These are phyloP conservation scores for Colletotrichum phormii DNA, from an alignment of 2,329 filamentous ascomycete genomes.

Conservation along the genomic window DNA sequence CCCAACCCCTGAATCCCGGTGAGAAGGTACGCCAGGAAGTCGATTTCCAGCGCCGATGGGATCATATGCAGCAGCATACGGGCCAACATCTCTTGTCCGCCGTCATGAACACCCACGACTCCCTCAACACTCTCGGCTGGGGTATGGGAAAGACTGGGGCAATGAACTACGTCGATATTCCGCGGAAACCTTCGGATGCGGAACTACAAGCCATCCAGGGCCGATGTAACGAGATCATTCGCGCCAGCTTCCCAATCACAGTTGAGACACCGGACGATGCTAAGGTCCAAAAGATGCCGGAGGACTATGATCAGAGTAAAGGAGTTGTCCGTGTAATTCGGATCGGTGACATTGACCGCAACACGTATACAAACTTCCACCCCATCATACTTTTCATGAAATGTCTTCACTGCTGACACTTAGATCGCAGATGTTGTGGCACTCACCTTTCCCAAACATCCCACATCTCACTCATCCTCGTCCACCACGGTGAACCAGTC, in stretches of 20 bases:
- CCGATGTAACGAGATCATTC: conserved; percentile 42
- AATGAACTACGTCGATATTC: conserved; percentile 47
- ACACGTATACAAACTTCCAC: conserved; percentile 39
- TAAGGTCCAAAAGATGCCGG: conserved; percentile 40
- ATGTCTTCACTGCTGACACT: not conserved
- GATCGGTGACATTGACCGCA: conserved; percentile 45
- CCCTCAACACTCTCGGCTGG: conserved; percentile 45
- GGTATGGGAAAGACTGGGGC: conserved; percentile 43
- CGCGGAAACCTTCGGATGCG: conserved; percentile 41
- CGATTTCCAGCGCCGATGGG: conserved; percentile 45
- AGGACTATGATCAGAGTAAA: conserved; percentile 45
- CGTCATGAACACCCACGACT: conserved; percentile 42
- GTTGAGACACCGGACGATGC: conserved; percentile 43
- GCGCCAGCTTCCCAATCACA: conserved; percentile 39
- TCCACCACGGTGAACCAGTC: conserved; percentile 44
- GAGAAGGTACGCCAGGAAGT: conserved; percentile 42
- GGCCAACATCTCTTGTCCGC: conserved; percentile 48
- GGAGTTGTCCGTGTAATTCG: conserved; percentile 44
- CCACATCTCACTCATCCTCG: conserved; percentile 44
- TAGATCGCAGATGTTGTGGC: conserved; percentile 41
- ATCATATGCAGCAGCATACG: conserved; percentile 49
- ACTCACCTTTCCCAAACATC: conserved; percentile 47
- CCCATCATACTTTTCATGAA: not conserved
- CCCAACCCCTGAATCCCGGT: conserved; percentile 37
- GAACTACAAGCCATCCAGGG: conserved; percentile 43